Base-by-base conservation (phyloP, 2,329 filamentous ascomycete genomes). In the Beauveria sp. region DNA sequence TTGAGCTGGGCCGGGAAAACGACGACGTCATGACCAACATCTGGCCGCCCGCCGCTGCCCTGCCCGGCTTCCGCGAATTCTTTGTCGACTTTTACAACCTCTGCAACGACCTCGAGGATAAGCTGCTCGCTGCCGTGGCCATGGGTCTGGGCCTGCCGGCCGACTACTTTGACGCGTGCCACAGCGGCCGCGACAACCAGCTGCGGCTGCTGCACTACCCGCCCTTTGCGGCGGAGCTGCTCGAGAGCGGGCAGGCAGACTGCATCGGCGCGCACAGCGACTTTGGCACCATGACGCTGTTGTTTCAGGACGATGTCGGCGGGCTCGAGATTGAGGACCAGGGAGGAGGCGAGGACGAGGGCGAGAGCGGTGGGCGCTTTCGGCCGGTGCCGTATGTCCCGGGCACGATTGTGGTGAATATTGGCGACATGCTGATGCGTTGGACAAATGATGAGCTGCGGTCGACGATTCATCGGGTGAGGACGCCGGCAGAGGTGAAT, bases 61-160 rank as follows among this genome's bases (percentile, higher is more conserved):
- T 69, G 48, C 65, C 68, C 6, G 64, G 67, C 9, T 67, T 70
- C 53, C 62, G 68, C 34, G 61, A 41, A 1, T 69, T 70, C 26
- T 69, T 69, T 67, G 69, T 85, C 57, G 72, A 73, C 1, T 96
- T 96, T 72, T 89, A 88, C 66, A 79, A 80, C 18, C 79, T 80
- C 61, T 92, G 90, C 72, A 90, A 91, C 71, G 71, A 76, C 18
- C 74, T 96, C 43, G 88, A 96, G 72, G 78, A 83, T 51, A 77
- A 89, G 63, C 81, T 93, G 30, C 92, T 94, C 85, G 80, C 86
- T 3, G 88, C 89, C 7, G 88, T 93, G 61, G 89, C 89, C 1
- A 75, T 91, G 16, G 90, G 88, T 0, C 83, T 93, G 79, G 85
- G 81, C 1, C 76, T 92, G 8, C 80, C 84, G 0, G 80, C 85